Base-by-base conservation (phyloP, 495 filamentous ascomycete genomes). In the Aspergillus nanangensis region DNA sequence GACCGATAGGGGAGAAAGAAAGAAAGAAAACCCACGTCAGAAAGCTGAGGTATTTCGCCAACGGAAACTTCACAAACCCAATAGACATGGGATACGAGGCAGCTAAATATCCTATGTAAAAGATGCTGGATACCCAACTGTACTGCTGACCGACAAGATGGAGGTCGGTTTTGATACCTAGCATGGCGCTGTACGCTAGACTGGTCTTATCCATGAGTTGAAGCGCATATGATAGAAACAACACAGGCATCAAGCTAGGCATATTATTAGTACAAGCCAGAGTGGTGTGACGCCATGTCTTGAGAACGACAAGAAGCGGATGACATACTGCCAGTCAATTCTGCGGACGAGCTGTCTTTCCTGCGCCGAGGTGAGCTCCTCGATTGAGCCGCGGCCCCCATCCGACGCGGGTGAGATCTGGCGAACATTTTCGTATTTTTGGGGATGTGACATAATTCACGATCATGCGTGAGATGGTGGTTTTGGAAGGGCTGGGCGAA, bases 151-250 rank as follows among this genome's bases (percentile, higher is more conserved):
- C 75, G 11, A 58, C 48, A 1, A 79, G 59, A 15, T 70, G 48
- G 20, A 78, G 39, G 60, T 45, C 74, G 22, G 70, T 50, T 36
- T 57, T 48, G 36, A 80, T 72, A 5, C 72, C 72, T 49, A 79
- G 75, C 35, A 78, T 68, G 13, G 72, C 66, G 20, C 69, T 67
- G 48, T 75, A 74, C 7, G 67, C 66, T 13, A 77, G 48, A 11
- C 70, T 75, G 2, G 70, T 75, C 48, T 75, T 56, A 42, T 56
- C 48, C 13, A 56, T 23, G 22, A 45, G 51, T 10, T 56, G 53
- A 21, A 56, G 41, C 4, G 37, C 45, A 8, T 56, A 56, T 9
- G 39, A 41, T 35, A 48, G 17, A 8, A 56, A 48, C 3, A 56
- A 25, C 15, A 51, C 32, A 5, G 52, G 52, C 47, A 55, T 51